Percentiles rank a stretch among this genome's conserved stretches.
Conservation (phyloP, 2,329 filamentous ascomycete genomes). For the Helotiales sp. region DNA sequence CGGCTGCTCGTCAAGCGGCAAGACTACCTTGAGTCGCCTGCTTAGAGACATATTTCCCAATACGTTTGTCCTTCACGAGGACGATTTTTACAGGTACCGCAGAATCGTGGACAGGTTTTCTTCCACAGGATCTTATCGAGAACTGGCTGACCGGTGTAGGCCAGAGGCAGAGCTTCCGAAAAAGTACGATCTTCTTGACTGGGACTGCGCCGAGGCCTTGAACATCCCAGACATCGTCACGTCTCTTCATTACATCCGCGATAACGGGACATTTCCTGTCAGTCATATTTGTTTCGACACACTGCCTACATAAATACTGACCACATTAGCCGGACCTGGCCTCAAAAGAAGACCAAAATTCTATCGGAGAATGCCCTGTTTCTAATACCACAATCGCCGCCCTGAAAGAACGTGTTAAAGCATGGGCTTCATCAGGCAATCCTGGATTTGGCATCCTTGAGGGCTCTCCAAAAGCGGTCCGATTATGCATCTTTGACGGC, state of each 20-base stretch:
- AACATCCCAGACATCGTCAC: constrained; percentile 67
- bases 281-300: constrained; percentile 35
- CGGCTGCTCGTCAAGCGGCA: constrained; percentile 89
- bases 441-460: constrained; percentile 43
- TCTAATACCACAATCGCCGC: constrained; percentile 46
- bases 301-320: constrained; percentile 10
- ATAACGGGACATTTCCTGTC: constrained; percentile 65
- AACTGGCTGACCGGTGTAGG: no score
- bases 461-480: constrained; percentile 9
- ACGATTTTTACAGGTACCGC: constrained; percentile 99
- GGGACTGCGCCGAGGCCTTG: constrained; percentile 85
- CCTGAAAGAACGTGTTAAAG: constrained; percentile 48
- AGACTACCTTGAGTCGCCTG: constrained; percentile 87
- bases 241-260: constrained; percentile 69
- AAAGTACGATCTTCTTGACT: constrained; percentile 71
- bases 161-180: constrained; percentile 68
- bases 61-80: constrained; percentile 85
- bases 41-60: constrained; percentile 78
- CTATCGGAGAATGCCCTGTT: constrained; percentile 56
- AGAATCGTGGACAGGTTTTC: no score
- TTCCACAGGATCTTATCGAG: no score
- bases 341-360: constrained; percentile 65
- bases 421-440: constrained; percentile 46
- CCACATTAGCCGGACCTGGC: constrained; percentile 46
- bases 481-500: constrained; percentile 78